Evolutionary conservation across 2,329 filamentous ascomycete genomes (phyloP).

Genomic region (Trichoderma afroharzianum): DNA sequence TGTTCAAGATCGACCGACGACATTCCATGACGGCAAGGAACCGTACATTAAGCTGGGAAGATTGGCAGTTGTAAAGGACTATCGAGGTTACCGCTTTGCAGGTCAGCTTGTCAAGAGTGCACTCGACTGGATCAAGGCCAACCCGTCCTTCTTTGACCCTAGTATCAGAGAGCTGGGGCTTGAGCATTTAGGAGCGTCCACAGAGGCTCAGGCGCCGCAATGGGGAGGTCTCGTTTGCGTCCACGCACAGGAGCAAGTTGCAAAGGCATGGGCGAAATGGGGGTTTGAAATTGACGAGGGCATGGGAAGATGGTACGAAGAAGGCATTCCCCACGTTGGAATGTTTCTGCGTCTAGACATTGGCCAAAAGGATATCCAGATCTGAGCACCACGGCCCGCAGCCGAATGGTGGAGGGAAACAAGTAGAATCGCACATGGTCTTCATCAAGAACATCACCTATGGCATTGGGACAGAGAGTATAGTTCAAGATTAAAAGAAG

Average conservation of each 20-base stretch:
- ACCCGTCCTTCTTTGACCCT: conserved; percentile 56
- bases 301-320: conserved; percentile 77
- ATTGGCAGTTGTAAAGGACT: conserved; percentile 65
- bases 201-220: conserved; percentile 42
- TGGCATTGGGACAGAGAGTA: neutral
- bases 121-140: conserved; percentile 61
- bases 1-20: conserved; percentile 43
- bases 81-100: conserved; percentile 63
- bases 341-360: conserved; percentile 63
- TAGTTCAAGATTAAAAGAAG: neutral
- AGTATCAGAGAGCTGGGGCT: conserved; percentile 43
- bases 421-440: neutral
- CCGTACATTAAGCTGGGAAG: conserved; percentile 81
- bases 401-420: neutral
- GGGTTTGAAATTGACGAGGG: conserved; percentile 71
- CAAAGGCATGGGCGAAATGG: conserved; percentile 63
- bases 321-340: conserved; percentile 78
- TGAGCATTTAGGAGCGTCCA: conserved; percentile 40
- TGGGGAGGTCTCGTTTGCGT: conserved; percentile 76
- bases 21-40: conserved; percentile 59
- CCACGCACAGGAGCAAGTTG: conserved; percentile 70
- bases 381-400: conserved; percentile 18
- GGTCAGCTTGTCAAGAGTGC: conserved; percentile 64
- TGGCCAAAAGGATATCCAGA: conserved; percentile 25
- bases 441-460: neutral